phyloP scores from a whole-genome alignment of 495 filamentous ascomycete genomes.

The Aspergillus cristatus region DNA sequence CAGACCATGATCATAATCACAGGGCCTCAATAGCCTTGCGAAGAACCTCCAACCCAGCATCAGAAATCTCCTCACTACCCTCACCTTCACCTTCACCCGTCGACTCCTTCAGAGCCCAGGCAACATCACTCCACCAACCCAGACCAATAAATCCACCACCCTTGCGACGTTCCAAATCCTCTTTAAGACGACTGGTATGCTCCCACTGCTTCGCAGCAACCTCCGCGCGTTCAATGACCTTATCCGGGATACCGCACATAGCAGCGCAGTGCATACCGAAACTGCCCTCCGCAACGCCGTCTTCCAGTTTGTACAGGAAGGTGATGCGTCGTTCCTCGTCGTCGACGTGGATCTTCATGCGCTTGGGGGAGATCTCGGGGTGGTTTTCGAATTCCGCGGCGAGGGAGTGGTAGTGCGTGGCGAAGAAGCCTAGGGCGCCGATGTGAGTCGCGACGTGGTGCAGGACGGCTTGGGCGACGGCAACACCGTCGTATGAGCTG shows the following conservation, averaged over 20 bases:
- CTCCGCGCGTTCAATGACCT: slow-evolving; percentile 81
- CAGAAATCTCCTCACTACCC: slow-evolving; percentile 30
- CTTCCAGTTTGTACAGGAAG: slow-evolving; percentile 91
- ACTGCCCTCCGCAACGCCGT: slow-evolving; percentile 91
- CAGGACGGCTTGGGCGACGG: slow-evolving; percentile 91
- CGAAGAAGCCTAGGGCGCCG: slow-evolving; percentile 93
- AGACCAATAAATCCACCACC: slow-evolving; percentile 71
- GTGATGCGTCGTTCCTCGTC: slow-evolving; percentile 74
- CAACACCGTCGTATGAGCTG: slow-evolving; percentile 88
- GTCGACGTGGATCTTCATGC: slow-evolving; percentile 94
- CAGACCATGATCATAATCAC: slow-evolving; percentile 26
- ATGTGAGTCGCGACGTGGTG: slow-evolving; percentile 92
- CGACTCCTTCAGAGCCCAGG: slow-evolving; percentile 56
- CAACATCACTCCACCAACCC: slow-evolving; percentile 86
- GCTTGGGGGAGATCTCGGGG: slow-evolving; percentile 72
- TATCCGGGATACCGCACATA: slow-evolving; percentile 88
- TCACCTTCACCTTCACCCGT: slow-evolving; percentile 26
- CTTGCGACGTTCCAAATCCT: slow-evolving; percentile 74
- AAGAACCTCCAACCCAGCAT: slow-evolving; percentile 60
- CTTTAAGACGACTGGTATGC: slow-evolving; percentile 80
- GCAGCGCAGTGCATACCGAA: slow-evolving; percentile 99
- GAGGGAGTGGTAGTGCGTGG: slow-evolving; percentile 93
- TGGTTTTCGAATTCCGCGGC: slow-evolving; percentile 82
- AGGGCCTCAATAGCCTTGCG: slow-evolving; percentile 68
- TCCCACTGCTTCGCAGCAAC: slow-evolving; percentile 90